Evolutionary conservation across 2,329 filamentous ascomycete species (phyloP).

Genomic region (Fonsecaea monophora): DNA sequence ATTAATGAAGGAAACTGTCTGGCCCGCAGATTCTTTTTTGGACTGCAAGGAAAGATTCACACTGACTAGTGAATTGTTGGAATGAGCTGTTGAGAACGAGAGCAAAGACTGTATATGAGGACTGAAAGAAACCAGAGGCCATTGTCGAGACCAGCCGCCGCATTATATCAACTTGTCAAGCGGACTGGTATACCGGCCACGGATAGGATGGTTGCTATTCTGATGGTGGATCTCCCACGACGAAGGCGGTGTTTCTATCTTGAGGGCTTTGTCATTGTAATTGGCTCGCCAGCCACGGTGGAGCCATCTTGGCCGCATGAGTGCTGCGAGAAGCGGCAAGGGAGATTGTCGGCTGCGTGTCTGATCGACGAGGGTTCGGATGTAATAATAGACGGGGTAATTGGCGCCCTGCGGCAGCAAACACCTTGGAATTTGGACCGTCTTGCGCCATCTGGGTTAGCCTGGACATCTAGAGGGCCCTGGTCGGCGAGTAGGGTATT

Average conservation of each 20-base stretch:
- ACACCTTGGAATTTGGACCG: slow-evolving; percentile 5
- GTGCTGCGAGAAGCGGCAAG: slow-evolving; percentile 36
- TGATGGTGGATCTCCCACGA: slow-evolving; percentile 22
- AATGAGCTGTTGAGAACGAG: slow-evolving; percentile 19
- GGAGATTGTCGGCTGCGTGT: slow-evolving; percentile 28
- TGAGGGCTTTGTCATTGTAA: slow-evolving; percentile 22
- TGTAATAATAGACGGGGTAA: slow-evolving; percentile 28
- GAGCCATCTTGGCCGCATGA: slow-evolving; percentile 23
- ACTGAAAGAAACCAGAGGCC: slow-evolving; percentile 22
- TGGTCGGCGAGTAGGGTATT: neutral
- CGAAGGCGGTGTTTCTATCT: slow-evolving; percentile 35
- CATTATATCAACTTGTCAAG: slow-evolving; percentile 31
- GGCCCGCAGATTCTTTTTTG: slow-evolving; percentile 26
- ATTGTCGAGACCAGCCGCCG: slow-evolving; percentile 33
- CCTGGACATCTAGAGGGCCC: neutral
- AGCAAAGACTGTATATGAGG: slow-evolving; percentile 27
- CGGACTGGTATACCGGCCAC: slow-evolving; percentile 29
- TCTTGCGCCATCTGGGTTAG: slow-evolving; percentile 20
- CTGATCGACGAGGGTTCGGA: slow-evolving; percentile 21
- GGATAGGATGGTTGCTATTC: slow-evolving; percentile 31
- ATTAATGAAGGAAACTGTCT: slow-evolving; percentile 21
- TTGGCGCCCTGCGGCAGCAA: slow-evolving; percentile 27
- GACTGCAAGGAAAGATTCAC: slow-evolving; percentile 30
- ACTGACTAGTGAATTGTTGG: slow-evolving; percentile 21
- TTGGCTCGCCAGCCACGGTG: slow-evolving; percentile 26